Base-by-base conservation (phyloP, 2,329 filamentous ascomycete species). In the Trichoderma afroharzianum region DNA sequence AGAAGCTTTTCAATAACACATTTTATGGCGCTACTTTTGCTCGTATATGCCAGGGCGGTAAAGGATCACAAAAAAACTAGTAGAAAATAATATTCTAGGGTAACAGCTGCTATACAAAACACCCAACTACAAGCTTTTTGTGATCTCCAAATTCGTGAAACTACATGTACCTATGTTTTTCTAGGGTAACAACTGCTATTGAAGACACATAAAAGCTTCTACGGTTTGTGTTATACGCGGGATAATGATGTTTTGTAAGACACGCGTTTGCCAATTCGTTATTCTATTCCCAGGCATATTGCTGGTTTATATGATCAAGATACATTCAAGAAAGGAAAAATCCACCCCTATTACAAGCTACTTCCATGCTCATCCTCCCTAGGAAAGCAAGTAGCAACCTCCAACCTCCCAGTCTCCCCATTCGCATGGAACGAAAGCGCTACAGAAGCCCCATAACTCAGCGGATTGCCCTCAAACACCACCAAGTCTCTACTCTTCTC, bases 401-500 rank as follows among this genome's bases (percentile, higher is more conserved):
- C 77, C 63, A 80, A 73, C 57, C 77, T 76, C 12, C 75, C 76
- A 6, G 74, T 76, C 32, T 77, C 75, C 15, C 74, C 76, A 11
- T 76, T 74, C 26, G 78, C 77, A 47, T 79, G 76, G 70, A 83
- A 77, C n/a, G 77, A 76, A 21, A 84, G 55, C 7, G 81, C 80
- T 36, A 82, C 81, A 50, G 79, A 82, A 1, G 79, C 82, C 4
- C 81, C 81, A 63, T 79, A 81, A 70, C 81, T 76, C 55, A 85
- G 73, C 24, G 83, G 83, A 74, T 80, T 79, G 6, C 82, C 82
- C 73, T 85, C 83, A 76, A 79, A 85, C 18, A 85, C 72, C 11
- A 85, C 83, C 57, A 84, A 75, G 71, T 85, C 83, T 14, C 74
- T 75, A 63, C 76, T 77, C 33, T 72, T 76, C 57, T 80, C 75